A percentile compares a stretch with the other conserved stretches of the same genome.
Conservation (phyloP, 495 filamentous ascomycete species). For the Penicillium flavigenum region DNA sequence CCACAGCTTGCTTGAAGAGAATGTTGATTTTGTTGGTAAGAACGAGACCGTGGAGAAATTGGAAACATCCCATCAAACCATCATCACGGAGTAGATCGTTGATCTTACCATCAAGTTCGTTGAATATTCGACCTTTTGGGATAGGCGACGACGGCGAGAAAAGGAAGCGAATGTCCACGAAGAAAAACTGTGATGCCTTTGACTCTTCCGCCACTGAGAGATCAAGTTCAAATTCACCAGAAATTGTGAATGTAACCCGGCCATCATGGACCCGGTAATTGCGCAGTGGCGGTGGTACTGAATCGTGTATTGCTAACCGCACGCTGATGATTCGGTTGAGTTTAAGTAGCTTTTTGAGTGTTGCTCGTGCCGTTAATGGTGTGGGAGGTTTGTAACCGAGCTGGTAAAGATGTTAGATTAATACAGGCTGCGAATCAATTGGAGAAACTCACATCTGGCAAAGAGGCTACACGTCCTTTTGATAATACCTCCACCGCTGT, state of each 20-base stretch:
- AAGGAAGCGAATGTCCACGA: conserved; percentile 84
- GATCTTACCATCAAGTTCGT: conserved; percentile 64
- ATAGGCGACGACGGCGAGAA: conserved; percentile 69
- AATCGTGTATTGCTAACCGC: conserved; percentile 74
- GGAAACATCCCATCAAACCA: conserved; percentile 75
- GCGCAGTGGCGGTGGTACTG: conserved; percentile 67
- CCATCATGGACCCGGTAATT: conserved; percentile 75
- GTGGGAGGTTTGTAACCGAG: conserved; percentile 78
- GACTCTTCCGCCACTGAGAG: conserved; percentile 83
- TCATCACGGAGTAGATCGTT: conserved; percentile 64
- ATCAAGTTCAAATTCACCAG: conserved; percentile 88
- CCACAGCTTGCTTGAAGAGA: conserved; percentile 70
- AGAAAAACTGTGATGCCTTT: conserved; percentile 77
- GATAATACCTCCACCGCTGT: conserved; percentile 84
- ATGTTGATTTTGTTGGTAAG: conserved; percentile 85
- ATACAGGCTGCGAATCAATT: conserved; percentile 2
- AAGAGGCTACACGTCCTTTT: conserved; percentile 67
- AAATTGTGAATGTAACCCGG: conserved; percentile 79
- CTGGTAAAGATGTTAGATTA: conserved; percentile 41
- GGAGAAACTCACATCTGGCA: conserved; percentile 65
- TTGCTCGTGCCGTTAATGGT: conserved; percentile 61
- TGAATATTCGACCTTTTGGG: conserved; percentile 55
- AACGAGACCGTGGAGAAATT: conserved; percentile 78
- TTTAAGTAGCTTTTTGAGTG: conserved; percentile 67
- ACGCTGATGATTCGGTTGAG: conserved; percentile 80